Conservation (phyloP, 495 filamentous ascomycete species). For the Immersiella caudata region DNA sequence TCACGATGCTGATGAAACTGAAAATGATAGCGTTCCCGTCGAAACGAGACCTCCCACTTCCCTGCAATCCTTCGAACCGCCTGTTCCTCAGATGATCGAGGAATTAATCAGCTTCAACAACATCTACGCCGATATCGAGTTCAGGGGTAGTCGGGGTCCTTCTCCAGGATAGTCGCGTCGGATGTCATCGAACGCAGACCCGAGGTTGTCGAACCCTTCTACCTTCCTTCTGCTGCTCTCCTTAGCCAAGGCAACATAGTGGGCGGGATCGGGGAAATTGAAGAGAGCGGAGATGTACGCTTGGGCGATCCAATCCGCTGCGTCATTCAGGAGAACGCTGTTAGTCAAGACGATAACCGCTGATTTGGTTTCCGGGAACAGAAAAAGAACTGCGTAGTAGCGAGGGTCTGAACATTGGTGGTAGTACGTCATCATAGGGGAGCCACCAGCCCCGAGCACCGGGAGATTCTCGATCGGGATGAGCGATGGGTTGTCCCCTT, state of each 20-base stretch:
- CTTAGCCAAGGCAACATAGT: slow-evolving; percentile 20
- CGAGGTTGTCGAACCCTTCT: too few species aligned
- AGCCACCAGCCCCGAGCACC: slow-evolving; percentile 21
- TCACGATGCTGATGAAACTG: too few species aligned
- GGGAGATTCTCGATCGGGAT: slow-evolving; percentile 10
- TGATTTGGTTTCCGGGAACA: slow-evolving; percentile 34
- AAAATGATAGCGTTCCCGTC: too few species aligned
- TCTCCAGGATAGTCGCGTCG: too few species aligned
- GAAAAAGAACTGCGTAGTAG: slow-evolving; percentile 21
- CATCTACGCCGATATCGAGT: too few species aligned
- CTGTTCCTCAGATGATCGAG: too few species aligned
- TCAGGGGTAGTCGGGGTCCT: too few species aligned
- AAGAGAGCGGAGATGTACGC: slow-evolving; percentile 31
- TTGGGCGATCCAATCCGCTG: slow-evolving; percentile 36
- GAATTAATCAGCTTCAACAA: too few species aligned
- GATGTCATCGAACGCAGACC: too few species aligned
- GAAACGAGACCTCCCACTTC: too few species aligned
- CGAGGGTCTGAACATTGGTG: slow-evolving; percentile 35
- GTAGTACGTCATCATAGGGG: slow-evolving; percentile 27
- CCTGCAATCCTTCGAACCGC: too few species aligned
- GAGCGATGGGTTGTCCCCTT: slow-evolving; percentile 26
- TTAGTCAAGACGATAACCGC: slow-evolving; percentile 37
- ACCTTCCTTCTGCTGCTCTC: background rate
- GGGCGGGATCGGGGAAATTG: background rate
- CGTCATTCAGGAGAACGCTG: slow-evolving; percentile 30